phyloP scores from a whole-genome alignment of 371 early-diverging fungal genomes.

The Conidiobolus incongruus region DNA sequence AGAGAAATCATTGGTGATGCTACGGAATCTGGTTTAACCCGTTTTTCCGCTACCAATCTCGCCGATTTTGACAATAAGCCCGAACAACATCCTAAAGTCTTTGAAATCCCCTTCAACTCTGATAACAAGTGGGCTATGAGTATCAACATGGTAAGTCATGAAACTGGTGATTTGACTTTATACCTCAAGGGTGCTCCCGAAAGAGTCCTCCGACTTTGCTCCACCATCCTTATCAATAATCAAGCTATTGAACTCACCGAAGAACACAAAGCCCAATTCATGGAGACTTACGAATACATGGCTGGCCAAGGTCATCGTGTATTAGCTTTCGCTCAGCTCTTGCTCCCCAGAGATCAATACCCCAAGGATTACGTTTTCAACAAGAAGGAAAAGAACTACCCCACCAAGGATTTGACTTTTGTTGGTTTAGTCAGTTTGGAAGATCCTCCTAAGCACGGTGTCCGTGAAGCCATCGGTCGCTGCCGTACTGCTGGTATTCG shows the following conservation, averaged over 20 bases:
- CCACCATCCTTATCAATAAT: slow-evolving; percentile 25
- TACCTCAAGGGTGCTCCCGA: slow-evolving; percentile 92
- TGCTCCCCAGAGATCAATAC: slow-evolving; percentile 31
- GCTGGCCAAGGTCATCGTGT: slow-evolving; percentile 87
- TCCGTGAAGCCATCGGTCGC: slow-evolving; percentile 79
- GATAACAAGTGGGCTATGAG: slow-evolving; percentile 92
- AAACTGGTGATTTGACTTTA: slow-evolving; percentile 35
- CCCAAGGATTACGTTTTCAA: slow-evolving; percentile 45
- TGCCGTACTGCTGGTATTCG: slow-evolving; percentile 74
- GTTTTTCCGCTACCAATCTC: slow-evolving; percentile 43
- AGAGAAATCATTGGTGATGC: slow-evolving; percentile 56
- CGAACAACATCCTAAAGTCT: slow-evolving; percentile 51
- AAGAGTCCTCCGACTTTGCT: slow-evolving; percentile 56
- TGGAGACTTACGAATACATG: slow-evolving; percentile 55
- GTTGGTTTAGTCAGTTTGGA: slow-evolving; percentile 68
- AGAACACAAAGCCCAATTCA: slow-evolving; percentile 31
- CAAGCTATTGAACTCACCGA: slow-evolving; percentile 25
- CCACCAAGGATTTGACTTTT: slow-evolving; percentile 43
- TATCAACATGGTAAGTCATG: slow-evolving; percentile 49
- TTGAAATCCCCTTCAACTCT: too few relatives aligned
- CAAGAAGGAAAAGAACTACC: slow-evolving; percentile 51
- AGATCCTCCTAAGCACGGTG: slow-evolving; percentile 93
- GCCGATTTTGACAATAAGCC: slow-evolving; percentile 41
- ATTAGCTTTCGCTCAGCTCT: slow-evolving; percentile 65
- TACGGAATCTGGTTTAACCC: slow-evolving; percentile 57